Conservation (phyloP, 148 eudicot genomes). For the Rhododendron ferrugineum region DNA sequence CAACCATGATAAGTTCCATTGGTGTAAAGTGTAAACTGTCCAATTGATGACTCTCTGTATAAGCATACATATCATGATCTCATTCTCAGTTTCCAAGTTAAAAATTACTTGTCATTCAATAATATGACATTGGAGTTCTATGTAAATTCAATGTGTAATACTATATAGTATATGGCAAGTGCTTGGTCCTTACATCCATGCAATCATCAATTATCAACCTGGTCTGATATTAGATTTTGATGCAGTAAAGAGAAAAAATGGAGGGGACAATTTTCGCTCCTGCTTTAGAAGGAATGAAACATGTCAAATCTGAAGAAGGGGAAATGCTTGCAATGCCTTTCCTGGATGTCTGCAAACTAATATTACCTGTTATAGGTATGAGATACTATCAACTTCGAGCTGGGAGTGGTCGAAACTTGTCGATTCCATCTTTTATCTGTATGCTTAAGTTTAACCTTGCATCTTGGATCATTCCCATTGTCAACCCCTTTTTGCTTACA, state of each 20-base stretch:
- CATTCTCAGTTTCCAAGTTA: background rate
- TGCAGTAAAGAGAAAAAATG: slow-evolving; percentile 38
- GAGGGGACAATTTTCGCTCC: slow-evolving; percentile 58
- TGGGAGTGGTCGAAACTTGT: background rate
- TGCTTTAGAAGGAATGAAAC: slow-evolving; percentile 62
- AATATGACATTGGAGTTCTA: background rate
- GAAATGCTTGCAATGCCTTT: slow-evolving; percentile 61
- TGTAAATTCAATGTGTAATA: background rate
- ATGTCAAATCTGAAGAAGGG: slow-evolving; percentile 65
- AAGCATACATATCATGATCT: background rate
- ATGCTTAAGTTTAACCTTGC: background rate
- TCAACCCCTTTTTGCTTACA: background rate
- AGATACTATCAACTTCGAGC: background rate
- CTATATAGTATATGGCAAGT: background rate
- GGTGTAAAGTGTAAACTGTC: background rate
- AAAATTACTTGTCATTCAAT: background rate
- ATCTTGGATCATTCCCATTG: background rate
- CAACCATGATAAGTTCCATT: background rate
- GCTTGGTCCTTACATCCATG: background rate
- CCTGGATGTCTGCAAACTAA: slow-evolving; percentile 69
- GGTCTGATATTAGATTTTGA: slow-evolving; percentile 4
- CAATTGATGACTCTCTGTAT: background rate
- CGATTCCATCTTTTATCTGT: background rate
- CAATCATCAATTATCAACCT: background rate
- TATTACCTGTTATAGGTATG: slow-evolving; percentile 74